These are phyloP conservation scores for Betula pendula DNA, from an alignment of 306 rosid species.

Conservation along the genomic window DNA sequence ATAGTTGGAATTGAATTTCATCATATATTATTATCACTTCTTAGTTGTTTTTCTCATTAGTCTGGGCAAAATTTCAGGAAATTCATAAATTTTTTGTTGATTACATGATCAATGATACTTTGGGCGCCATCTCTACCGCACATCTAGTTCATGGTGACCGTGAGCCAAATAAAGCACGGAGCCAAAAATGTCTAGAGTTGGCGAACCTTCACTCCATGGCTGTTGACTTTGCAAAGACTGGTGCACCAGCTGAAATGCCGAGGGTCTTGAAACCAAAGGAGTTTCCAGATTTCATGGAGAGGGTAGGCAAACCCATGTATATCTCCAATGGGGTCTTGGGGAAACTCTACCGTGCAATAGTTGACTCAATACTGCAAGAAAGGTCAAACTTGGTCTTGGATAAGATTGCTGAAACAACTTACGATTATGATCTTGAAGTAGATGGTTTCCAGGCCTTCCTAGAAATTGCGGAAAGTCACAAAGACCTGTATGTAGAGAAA, in stretches of 20 bases:
- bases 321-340: constrained; percentile 67
- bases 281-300: constrained; percentile 93
- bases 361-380: constrained; percentile 37
- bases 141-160: constrained; percentile 88
- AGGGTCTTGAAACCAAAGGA: constrained; percentile 65
- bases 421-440: constrained; percentile 64
- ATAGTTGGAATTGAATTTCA: neutral
- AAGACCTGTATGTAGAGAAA: constrained; percentile 61
- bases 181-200: constrained; percentile 71
- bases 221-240: constrained; percentile 95
- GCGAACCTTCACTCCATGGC: constrained; percentile 93
- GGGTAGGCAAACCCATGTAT: constrained; percentile 73
- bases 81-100: constrained; percentile 85
- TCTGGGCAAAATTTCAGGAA: constrained; percentile 53
- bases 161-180: constrained; percentile 67
- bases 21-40: constrained; percentile 13
- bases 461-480: constrained; percentile 54
- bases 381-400: constrained; percentile 37
- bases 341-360: constrained; percentile 60
- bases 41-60: constrained; percentile 23
- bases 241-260: constrained; percentile 96
- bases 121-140: constrained; percentile 95
- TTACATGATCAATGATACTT: constrained; percentile 87
- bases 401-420: constrained; percentile 50
- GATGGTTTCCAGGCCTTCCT: constrained; percentile 62